These are phyloP conservation scores for Heliamphora exappendiculata DNA, from an alignment of 148 eudicot genomes.

Conservation along the genomic window DNA sequence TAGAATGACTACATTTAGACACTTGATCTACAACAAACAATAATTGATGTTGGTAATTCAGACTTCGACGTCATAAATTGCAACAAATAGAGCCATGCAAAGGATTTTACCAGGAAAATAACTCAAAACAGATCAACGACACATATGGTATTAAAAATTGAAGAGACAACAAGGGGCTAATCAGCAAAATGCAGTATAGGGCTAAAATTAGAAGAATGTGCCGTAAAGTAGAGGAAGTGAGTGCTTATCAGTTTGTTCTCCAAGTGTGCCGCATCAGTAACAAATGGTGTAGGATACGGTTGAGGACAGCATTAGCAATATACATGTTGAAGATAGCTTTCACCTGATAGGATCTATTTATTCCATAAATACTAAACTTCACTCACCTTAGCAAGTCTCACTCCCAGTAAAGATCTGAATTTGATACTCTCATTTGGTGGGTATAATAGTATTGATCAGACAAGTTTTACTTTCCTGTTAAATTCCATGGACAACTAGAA, in stretches of 20 bases:
- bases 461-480: not conserved
- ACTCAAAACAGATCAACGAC: not conserved
- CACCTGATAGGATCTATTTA: not conserved
- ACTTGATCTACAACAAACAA: conserved; percentile 63
- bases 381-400: not conserved
- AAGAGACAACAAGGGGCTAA: not conserved
- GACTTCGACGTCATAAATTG: conserved; percentile 2
- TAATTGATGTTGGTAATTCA: conserved; percentile 1
- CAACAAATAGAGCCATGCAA: not conserved
- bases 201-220: not conserved
- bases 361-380: not conserved
- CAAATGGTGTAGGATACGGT: not conserved
- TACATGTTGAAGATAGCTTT: not conserved
- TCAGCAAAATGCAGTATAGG: not conserved
- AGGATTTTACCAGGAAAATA: not conserved
- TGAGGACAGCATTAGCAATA: not conserved
- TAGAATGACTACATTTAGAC: conserved; percentile 66
- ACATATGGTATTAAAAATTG: not conserved
- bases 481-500: not conserved
- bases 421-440: not conserved
- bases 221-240: too few species aligned
- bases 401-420: not conserved
- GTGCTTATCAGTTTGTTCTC: too few species aligned
- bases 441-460: not conserved
- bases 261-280: not conserved